These are phyloP conservation scores for Phoenix roebelenii DNA, from an alignment of 176 grass and related monocot species.

Conservation along the genomic window DNA sequence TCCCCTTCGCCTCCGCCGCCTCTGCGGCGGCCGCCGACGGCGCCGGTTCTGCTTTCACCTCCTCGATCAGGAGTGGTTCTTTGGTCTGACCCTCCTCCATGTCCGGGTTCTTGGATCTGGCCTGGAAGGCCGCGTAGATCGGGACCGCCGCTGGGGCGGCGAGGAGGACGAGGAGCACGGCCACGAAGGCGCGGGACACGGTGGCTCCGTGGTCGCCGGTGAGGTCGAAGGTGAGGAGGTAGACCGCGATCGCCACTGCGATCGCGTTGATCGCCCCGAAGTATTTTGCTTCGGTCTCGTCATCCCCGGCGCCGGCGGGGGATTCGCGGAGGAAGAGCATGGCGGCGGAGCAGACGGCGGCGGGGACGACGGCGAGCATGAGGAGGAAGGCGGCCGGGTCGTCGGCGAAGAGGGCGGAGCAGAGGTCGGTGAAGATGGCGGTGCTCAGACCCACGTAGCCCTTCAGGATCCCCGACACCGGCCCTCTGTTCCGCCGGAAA, in stretches of 20 bases:
- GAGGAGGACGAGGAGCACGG: conserved; percentile 54
- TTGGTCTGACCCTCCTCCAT: conserved; percentile 19
- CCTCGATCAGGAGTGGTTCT: neutral
- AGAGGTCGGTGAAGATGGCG: conserved; percentile 96
- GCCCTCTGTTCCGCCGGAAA: conserved; percentile 70
- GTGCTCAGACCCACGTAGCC: conserved; percentile 94
- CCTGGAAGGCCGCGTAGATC: conserved; percentile 38
- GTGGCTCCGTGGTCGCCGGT: conserved; percentile 30
- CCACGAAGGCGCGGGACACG: conserved; percentile 52
- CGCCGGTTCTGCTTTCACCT: conserved; percentile 8
- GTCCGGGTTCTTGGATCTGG: conserved; percentile 23
- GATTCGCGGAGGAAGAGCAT: conserved; percentile 90
- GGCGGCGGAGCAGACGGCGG: conserved; percentile 52
- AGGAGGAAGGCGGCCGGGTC: conserved; percentile 75
- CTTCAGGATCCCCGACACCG: conserved; percentile 77
- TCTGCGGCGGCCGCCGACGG: neutral
- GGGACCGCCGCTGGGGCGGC: conserved; percentile 56
- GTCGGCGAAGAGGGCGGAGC: conserved; percentile 72
- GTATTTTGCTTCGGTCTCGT: conserved; percentile 33
- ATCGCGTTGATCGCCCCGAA: conserved; percentile 73
- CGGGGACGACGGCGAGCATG: conserved; percentile 74
- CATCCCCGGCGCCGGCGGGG: neutral
- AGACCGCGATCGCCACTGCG: conserved; percentile 71
- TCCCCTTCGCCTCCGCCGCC: neutral
- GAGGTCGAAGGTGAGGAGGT: conserved; percentile 73